These are phyloP conservation scores for Lepidium sativum DNA, from an alignment of 345 rosid species.

Conservation along the genomic window DNA sequence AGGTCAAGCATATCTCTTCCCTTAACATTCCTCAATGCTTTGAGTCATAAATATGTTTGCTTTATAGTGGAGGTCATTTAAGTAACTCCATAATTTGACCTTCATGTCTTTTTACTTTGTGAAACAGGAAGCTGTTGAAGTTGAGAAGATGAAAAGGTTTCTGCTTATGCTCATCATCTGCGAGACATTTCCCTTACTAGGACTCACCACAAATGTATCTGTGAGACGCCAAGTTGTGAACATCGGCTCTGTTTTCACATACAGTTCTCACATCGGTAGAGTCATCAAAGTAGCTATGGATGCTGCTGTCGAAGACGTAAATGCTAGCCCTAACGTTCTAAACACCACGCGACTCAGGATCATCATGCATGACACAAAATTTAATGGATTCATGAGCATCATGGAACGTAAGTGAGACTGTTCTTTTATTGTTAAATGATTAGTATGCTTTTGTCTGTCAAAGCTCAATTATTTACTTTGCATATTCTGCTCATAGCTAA, in stretches of 20 bases:
- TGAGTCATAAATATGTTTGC: neutral
- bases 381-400: constrained; percentile 51
- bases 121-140: constrained; percentile 1
- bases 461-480: neutral
- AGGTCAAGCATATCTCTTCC: neutral
- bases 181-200: constrained; percentile 12
- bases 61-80: neutral
- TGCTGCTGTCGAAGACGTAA: constrained; percentile 68
- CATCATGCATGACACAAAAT: constrained; percentile 48
- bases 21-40: neutral
- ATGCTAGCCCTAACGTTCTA: constrained; percentile 54
- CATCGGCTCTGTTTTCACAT: constrained; percentile 58
- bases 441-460: neutral
- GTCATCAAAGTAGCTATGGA: constrained; percentile 60
- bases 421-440: neutral
- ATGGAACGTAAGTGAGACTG: constrained; percentile 38
- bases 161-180: constrained; percentile 26
- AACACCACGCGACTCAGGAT: constrained; percentile 42
- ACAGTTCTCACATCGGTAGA: constrained; percentile 44
- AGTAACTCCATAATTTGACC: neutral
- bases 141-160: constrained; percentile 28
- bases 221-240: constrained; percentile 42
- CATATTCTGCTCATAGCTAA: neutral
- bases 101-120: neutral
- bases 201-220: constrained; percentile 17